These are phyloP conservation scores for Brassica incana DNA, from an alignment of 345 rosid species.

Conservation along the genomic window DNA sequence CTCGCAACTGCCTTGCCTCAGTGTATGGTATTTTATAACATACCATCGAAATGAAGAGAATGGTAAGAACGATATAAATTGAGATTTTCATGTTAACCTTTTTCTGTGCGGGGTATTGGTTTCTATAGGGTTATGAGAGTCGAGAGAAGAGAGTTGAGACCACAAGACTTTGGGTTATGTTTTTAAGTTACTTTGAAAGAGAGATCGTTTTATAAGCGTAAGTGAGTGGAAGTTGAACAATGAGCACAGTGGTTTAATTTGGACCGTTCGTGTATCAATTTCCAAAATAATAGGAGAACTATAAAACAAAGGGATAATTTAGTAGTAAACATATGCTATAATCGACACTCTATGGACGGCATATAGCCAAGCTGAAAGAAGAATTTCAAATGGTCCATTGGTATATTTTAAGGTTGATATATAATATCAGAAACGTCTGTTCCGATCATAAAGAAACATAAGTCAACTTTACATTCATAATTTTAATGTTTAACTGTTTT, in stretches of 20 bases:
- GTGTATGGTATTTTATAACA: conserved; percentile 4
- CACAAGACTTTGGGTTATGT: conserved; percentile 11
- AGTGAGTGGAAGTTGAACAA: conserved; percentile 40
- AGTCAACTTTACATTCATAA: not conserved
- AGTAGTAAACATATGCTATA: conserved; percentile 16
- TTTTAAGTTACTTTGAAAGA: conserved; percentile 1
- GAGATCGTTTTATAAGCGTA: conserved; percentile 28
- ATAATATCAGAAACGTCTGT: conserved; percentile 21
- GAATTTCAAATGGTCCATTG: not conserved
- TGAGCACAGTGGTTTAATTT: conserved; percentile 26
- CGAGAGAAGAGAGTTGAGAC: conserved; percentile 21
- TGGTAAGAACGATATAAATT: not conserved
- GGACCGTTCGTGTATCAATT: conserved; percentile 27
- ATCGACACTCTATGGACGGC: conserved; percentile 18
- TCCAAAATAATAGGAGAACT: conserved; percentile 22
- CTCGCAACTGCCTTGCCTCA: conserved; percentile 22
- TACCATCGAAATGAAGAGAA: conserved; percentile 14
- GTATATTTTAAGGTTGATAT: conserved; percentile 24
- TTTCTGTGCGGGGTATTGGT: not conserved
- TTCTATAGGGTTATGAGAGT: not conserved
- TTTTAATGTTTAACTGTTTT: not conserved
- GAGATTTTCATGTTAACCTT: conserved; percentile 25
- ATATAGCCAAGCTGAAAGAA: conserved; percentile 21
- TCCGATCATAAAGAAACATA: conserved; percentile 10
- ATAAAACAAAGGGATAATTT: not conserved